A percentile compares a stretch with the other conserved stretches of the same genome.
Conservation (phyloP, 1,284 basidiomycete species). For the Ceratobasidium sp. region DNA sequence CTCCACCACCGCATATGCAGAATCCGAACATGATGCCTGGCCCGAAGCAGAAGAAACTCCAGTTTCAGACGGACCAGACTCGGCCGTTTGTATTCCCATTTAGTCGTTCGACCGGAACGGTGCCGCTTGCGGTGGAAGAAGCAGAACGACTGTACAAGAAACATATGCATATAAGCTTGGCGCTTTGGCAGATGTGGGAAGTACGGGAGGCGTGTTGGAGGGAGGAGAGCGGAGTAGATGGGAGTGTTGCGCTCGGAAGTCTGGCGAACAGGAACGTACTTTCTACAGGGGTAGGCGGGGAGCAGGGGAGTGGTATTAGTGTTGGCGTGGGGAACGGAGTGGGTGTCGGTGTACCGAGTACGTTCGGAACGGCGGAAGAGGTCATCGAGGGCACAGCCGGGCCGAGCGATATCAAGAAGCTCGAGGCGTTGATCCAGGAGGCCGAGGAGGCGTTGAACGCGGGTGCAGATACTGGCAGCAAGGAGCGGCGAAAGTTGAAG, state of each 20-base stretch:
- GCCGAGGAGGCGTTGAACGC: constrained; percentile 68
- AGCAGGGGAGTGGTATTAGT: constrained; percentile 51
- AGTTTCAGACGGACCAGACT: constrained; percentile 97
- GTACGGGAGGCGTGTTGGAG: constrained; percentile 95
- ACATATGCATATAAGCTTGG: constrained; percentile 91
- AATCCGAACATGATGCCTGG: constrained; percentile 54
- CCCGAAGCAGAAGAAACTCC: constrained; percentile 93
- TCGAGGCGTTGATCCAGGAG: constrained; percentile 77
- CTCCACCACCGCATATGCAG: constrained; percentile 73
- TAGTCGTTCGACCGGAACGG: constrained; percentile 66
- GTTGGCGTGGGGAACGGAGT: constrained; percentile 30
- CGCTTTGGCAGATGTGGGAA: constrained; percentile 94
- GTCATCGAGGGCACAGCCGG: constrained; percentile 51
- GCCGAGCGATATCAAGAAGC: constrained; percentile 69
- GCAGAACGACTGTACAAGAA: constrained; percentile 90
- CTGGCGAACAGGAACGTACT: constrained; percentile 44
- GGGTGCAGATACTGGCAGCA: constrained; percentile 59
- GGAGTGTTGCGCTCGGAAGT: constrained; percentile 55
- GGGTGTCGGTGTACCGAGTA: constrained; percentile 42
- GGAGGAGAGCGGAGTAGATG: constrained; percentile 89
- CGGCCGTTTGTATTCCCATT: constrained; percentile 97
- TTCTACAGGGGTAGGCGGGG: constrained; percentile 47
- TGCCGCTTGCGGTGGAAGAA: constrained; percentile 96
- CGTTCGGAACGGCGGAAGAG: constrained; percentile 56
- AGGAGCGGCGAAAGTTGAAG: constrained; percentile 71